These are phyloP conservation scores for Fusarium robinianum DNA, from an alignment of 2,329 filamentous ascomycete species.

Conservation along the genomic window DNA sequence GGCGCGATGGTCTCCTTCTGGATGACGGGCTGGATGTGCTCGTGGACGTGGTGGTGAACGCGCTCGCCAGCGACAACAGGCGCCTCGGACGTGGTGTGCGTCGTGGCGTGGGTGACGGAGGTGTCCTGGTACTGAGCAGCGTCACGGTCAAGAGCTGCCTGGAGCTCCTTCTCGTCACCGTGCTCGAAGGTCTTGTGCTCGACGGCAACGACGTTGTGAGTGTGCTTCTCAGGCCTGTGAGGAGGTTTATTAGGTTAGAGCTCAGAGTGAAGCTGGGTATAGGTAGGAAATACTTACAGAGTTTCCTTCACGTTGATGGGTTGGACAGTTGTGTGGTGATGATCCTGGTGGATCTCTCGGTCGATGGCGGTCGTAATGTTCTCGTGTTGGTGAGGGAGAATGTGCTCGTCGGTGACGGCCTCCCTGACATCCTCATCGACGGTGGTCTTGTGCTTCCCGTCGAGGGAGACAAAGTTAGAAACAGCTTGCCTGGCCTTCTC, in stretches of 20 bases:
- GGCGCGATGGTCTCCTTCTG: conserved; percentile 72
- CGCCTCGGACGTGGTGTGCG: conserved; percentile 32
- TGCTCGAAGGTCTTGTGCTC: conserved; percentile 67
- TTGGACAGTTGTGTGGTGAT: conserved; percentile 72
- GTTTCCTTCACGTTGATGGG: conserved; percentile 52
- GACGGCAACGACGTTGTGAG: conserved; percentile 60
- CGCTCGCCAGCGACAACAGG: conserved; percentile 39
- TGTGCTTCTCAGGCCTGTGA: conserved; percentile 62
- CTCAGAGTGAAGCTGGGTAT: too few relatives aligned
- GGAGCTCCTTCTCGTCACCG: conserved; percentile 55
- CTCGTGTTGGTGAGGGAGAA: conserved; percentile 65
- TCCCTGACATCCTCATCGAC: conserved; percentile 68
- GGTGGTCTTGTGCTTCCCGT: conserved; percentile 71
- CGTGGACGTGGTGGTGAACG: conserved; percentile 58
- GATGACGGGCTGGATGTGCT: conserved; percentile 72
- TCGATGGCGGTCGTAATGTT: conserved; percentile 66
- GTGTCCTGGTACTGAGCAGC: conserved; percentile 41
- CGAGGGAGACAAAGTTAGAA: conserved; percentile 61
- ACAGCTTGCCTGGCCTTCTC: conserved; percentile 68
- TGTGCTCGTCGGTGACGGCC: conserved; percentile 62
- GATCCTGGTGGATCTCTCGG: conserved; percentile 72
- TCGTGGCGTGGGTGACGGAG: conserved; percentile 37
- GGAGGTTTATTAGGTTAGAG: not conserved
- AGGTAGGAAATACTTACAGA: conserved; percentile 46
- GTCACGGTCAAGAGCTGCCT: conserved; percentile 56